Percentiles rank a stretch among this genome's conserved stretches.
Conservation (phyloP, 2,329 filamentous ascomycete species). For the Botryosphaeria dothidea region DNA sequence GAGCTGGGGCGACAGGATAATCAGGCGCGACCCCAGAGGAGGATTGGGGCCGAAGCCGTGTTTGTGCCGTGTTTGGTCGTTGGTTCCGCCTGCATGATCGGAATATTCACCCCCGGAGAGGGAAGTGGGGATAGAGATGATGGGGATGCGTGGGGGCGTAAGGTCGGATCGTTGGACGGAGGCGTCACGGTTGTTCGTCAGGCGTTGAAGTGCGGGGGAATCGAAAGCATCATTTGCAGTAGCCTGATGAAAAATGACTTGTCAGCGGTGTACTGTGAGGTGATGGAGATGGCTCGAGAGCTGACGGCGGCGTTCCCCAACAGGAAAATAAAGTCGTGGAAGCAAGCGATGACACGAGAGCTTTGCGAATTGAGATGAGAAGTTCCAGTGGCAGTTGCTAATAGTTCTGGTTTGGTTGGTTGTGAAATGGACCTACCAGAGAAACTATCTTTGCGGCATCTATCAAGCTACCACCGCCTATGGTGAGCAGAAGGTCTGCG, state of each 20-base stretch:
- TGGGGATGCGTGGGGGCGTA: slow-evolving; percentile 30
- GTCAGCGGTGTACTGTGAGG: background rate
- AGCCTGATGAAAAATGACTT: background rate
- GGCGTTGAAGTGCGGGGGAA: slow-evolving; percentile 33
- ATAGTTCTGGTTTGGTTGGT: background rate
- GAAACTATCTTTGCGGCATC: slow-evolving; percentile 57
- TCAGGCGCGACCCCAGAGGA: slow-evolving; percentile 48
- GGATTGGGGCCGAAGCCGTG: slow-evolving; percentile 26
- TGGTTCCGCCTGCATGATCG: slow-evolving; percentile 42
- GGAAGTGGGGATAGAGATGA: slow-evolving; percentile 45
- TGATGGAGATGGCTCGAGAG: background rate
- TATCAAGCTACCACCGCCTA: slow-evolving; percentile 58
- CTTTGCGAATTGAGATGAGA: background rate
- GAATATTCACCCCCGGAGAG: slow-evolving; percentile 46
- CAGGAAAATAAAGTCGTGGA: background rate
- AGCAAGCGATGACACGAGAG: no score
- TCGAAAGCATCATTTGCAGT: background rate
- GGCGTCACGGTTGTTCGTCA: slow-evolving; percentile 46
- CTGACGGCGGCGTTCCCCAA: background rate
- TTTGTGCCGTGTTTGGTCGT: slow-evolving; percentile 29
- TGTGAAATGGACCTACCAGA: slow-evolving; percentile 35
- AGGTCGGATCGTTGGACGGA: slow-evolving; percentile 9
- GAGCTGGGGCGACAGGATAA: slow-evolving; percentile 59
- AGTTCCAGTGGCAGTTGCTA: background rate
- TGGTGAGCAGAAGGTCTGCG: slow-evolving; percentile 54